Evolutionary conservation across 2,329 filamentous ascomycete genomes (phyloP), one percentile per base, ranked within the genome.

Genomic region (Juglanconis oblonga): DNA sequence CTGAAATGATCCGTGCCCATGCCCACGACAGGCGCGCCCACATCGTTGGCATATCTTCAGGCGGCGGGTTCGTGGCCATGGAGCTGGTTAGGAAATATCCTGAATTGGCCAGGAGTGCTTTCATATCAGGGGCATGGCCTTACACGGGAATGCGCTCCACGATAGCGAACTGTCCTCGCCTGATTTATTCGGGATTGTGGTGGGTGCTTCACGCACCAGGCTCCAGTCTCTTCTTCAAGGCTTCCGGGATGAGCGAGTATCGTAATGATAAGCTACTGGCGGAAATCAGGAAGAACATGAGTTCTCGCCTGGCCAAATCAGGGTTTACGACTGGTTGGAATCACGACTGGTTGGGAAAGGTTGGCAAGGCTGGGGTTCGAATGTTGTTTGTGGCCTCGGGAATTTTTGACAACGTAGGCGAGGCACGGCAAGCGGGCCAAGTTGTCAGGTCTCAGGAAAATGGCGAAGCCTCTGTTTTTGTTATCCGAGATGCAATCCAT

Each of bases 1-100:
- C 75, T 9, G 55, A 64, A 2, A 66, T 78, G 55, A 75, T 79
- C 56, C 69, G 67, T 9, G 57, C 62, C 4, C 68, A 73, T 57
- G 75, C 75, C 10, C 71, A 76, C 49, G 65, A 68, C 55, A 67
- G 71, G 5, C 64, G 64, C 3, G 76, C 76, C 4, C 76, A 78
- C 62, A 49, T 78, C 35, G 73, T 76, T 36, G 76, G 76, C 3
- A 49, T 78, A 29, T 79, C 75, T 2, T 73, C 75, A 56, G 76
- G 75, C 10, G 75, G 74, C 1, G 44, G 44, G 7, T 78, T 70
- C 57, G 60, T 76, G 1, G 66, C 67, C 36, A 64, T 73, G 59
- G 67, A 70, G n/a, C 63, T 77, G 5, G 68, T 70, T 33, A 66
- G 65, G 40, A 65, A 69, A 17, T 66, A 74, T 55, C 74, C 75